A percentile compares a stretch with the other conserved stretches of the same genome.
These are phyloP conservation scores for Lophiotrema nucula DNA, from an alignment of 495 filamentous ascomycete genomes.

Conservation along the genomic window DNA sequence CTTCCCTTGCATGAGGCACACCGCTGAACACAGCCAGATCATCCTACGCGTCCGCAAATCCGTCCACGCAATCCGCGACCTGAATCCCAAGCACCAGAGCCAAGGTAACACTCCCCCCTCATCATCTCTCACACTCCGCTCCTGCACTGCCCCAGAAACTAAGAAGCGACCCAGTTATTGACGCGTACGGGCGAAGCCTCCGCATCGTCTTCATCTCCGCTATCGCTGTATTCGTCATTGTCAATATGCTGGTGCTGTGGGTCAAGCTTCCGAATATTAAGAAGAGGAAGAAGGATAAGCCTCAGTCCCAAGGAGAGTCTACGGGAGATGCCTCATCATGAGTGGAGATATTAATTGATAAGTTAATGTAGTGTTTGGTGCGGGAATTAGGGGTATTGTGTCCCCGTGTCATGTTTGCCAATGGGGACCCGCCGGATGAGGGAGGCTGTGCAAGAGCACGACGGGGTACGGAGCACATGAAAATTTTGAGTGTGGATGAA, in stretches of 20 bases:
- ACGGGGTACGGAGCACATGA: too few species aligned
- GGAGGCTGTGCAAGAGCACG: too few species aligned
- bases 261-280: slow-evolving; percentile 30
- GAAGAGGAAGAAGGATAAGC: background rate
- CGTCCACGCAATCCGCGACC: slow-evolving; percentile 49
- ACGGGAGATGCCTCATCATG: background rate
- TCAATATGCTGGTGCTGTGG: slow-evolving; percentile 17
- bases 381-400: too few species aligned
- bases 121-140: background rate
- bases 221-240: slow-evolving; percentile 31
- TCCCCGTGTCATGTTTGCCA: too few species aligned
- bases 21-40: slow-evolving; percentile 10
- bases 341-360: too few species aligned
- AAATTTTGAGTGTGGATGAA: too few species aligned
- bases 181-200: slow-evolving; percentile 32
- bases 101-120: slow-evolving; percentile 45
- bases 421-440: too few species aligned
- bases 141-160: slow-evolving; percentile 21
- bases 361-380: too few species aligned
- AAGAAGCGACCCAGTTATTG: slow-evolving; percentile 24
- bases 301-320: background rate
- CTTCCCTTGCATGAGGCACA: background rate
- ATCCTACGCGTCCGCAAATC: slow-evolving; percentile 56
- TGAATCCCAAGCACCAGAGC: slow-evolving; percentile 50
- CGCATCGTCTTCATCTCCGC: slow-evolving; percentile 34